Evolutionary conservation across 2,329 filamentous ascomycete species (phyloP).

Genomic region (Talaromyces sp.): DNA sequence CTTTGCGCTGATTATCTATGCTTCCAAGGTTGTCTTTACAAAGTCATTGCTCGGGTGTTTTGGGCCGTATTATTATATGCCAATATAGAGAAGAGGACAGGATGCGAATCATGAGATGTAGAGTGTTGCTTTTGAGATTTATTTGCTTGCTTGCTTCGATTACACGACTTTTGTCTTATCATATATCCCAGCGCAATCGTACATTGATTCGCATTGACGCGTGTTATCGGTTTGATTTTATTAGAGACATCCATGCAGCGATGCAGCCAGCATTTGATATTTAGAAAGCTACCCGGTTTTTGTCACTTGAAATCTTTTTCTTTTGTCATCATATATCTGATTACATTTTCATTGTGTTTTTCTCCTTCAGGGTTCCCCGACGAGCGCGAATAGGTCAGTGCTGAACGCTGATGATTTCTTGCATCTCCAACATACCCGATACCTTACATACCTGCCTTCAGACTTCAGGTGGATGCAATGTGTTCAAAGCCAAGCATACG

Average conservation of each 20-base stretch:
- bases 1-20: background rate
- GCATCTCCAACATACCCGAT: background rate
- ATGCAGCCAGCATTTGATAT: background rate
- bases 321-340: no score
- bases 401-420: background rate
- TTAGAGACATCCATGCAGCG: background rate
- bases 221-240: background rate
- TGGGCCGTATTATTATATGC: background rate
- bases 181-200: background rate
- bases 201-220: background rate
- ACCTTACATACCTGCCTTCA: background rate
- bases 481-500: background rate
- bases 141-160: background rate
- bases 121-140: background rate
- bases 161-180: background rate
- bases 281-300: background rate
- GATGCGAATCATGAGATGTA: conserved; percentile 1
- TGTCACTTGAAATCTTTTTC: background rate
- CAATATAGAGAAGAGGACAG: background rate
- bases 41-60: background rate
- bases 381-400: background rate
- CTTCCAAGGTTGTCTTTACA: background rate
- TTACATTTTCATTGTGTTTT: no score
- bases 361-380: background rate
- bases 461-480: background rate